Evolutionary conservation across 352 stramenopile species (phyloP), one percentile per base, ranked within the genome.

Genomic region (Globisporangium yorkense): DNA sequence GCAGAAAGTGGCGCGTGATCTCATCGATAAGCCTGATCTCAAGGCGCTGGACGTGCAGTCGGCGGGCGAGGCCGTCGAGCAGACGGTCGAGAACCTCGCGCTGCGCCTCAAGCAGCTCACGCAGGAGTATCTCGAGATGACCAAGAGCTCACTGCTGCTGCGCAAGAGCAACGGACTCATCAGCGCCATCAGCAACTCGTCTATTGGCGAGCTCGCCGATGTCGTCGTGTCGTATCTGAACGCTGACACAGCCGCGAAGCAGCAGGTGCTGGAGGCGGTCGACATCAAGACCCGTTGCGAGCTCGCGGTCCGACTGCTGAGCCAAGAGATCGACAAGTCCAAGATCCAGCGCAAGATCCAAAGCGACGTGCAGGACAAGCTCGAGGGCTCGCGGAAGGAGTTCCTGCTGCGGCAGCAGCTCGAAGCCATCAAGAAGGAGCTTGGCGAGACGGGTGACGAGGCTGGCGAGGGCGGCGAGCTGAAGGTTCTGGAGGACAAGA

Each of bases 401-500:
- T 99, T 99, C 59, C 88, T 99, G 49, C 70, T 99, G 2, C 93
- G 80, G n/a, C 96, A 99, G 71, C 97, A 99, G 69, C 77, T 99
- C 5, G 98, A 99, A 68, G 96, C 84, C 0, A 99, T 99, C 67
- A 99, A 99, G 75, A 99, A 99, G 51, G 94, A 99, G 68, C 77
- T 99, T 0, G 97, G 97, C 1, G 72, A 87, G 41, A 65, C 56
- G 1, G 64, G 69, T 2, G 75, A 87, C 10, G 75, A 87, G 12
- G 67, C 62, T 1, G 56, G 53, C 20, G 75, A 75, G 29, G 64
- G 62, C 3, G 64, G 71, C 15, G 78, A 91, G 7, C 63, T 87
- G 24, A 82, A 82, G 47, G 45, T 75, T 55, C 67, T 91, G 33
- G 79, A 89, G 57, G 77, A 85, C 33, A 72, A 80, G 6, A 55